phyloP scores from a whole-genome alignment of 2,329 filamentous ascomycete species.

The Akanthomyces lecanii region DNA sequence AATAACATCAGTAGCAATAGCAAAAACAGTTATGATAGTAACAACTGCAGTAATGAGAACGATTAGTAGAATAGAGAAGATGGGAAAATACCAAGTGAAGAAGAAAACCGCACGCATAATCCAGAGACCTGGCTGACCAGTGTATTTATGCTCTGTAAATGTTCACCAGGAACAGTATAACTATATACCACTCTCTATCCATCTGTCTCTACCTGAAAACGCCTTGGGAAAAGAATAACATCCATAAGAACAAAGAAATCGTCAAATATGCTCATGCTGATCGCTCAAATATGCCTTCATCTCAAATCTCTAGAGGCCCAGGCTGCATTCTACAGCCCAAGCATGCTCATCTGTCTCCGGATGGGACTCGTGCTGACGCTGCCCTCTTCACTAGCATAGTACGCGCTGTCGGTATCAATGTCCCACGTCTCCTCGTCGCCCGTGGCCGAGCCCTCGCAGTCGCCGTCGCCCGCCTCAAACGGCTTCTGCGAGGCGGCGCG shows the following conservation, averaged over 20 bases:
- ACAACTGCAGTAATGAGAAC: too few relatives aligned
- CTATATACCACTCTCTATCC: background rate
- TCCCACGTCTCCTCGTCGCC: conserved; percentile 68
- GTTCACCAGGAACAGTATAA: conserved; percentile 13
- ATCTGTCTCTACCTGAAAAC: background rate
- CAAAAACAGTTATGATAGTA: too few relatives aligned
- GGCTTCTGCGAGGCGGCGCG: conserved; percentile 88
- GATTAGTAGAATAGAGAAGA: too few relatives aligned
- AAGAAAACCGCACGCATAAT: background rate
- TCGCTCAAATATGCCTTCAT: conserved; percentile 4
- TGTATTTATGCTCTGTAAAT: background rate
- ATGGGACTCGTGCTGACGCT: conserved; percentile 64
- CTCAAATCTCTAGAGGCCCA: background rate
- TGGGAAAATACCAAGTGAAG: background rate
- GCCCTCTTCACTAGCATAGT: conserved; percentile 68
- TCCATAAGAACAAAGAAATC: background rate
- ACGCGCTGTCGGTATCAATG: conserved; percentile 82
- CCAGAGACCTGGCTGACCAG: background rate
- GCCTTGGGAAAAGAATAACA: background rate
- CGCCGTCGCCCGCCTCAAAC: conserved; percentile 56
- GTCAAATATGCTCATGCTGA: background rate
- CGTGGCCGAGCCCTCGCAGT: conserved; percentile 43
- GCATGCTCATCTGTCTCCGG: conserved; percentile 67
- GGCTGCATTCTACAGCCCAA: conserved; percentile 41
- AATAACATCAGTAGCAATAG: too few relatives aligned